Evolutionary conservation across 768 basidiomycete species (phyloP).

Genomic region (Rhizopogon vinicolor): DNA sequence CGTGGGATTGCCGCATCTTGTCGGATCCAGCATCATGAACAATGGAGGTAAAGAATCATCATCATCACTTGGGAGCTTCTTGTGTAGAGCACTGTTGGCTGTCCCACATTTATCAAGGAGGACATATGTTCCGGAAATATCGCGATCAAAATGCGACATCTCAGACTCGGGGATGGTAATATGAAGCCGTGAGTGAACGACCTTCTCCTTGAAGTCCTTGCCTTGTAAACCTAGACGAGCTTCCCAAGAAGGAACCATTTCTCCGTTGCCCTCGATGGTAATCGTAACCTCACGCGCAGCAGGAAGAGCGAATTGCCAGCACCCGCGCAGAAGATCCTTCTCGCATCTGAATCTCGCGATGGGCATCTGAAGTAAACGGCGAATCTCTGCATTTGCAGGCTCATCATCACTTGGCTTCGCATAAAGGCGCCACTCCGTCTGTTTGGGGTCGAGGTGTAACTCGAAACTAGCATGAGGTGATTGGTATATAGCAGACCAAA

Average conservation of each 20-base stretch:
- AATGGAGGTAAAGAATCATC: slow-evolving; percentile 56
- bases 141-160: slow-evolving; percentile 56
- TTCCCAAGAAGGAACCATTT: slow-evolving; percentile 82
- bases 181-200: slow-evolving; percentile 62
- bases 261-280: slow-evolving; percentile 52
- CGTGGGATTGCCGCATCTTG: slow-evolving; percentile 65
- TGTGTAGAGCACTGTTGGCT: slow-evolving; percentile 80
- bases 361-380: slow-evolving; percentile 66
- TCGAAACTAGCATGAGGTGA: slow-evolving; percentile 69
- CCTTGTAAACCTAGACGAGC: slow-evolving; percentile 68
- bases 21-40: slow-evolving; percentile 81
- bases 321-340: slow-evolving; percentile 56
- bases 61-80: slow-evolving; percentile 39
- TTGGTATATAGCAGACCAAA: slow-evolving; percentile 80
- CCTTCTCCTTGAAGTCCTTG: slow-evolving; percentile 60
- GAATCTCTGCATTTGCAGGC: slow-evolving; percentile 77
- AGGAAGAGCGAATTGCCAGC: slow-evolving; percentile 82
- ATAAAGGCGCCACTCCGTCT: slow-evolving; percentile 85
- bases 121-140: slow-evolving; percentile 75
- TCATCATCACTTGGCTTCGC: slow-evolving; percentile 61
- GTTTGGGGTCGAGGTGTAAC: slow-evolving; percentile 68
- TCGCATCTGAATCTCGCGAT: slow-evolving; percentile 68
- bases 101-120: slow-evolving; percentile 87
- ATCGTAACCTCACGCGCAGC: slow-evolving; percentile 48
- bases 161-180: slow-evolving; percentile 53